Conservation (phyloP, 345 rosid genomes). For the Garcia nutans region DNA sequence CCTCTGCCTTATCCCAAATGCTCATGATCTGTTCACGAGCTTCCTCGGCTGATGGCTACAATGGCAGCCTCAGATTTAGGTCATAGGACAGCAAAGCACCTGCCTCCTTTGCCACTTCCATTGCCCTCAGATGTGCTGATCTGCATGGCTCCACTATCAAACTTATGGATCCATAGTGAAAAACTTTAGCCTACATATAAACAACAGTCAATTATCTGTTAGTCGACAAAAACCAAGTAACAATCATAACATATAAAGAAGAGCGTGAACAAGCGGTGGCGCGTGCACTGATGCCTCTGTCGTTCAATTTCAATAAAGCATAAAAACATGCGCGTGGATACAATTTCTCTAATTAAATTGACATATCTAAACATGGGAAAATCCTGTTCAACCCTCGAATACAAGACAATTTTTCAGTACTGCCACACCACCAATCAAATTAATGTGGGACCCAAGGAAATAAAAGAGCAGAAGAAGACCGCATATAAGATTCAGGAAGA, state of each 20-base stretch:
- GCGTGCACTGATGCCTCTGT: neutral
- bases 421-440: slow-evolving; percentile 9
- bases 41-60: slow-evolving; percentile 89
- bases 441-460: neutral
- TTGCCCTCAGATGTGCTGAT: slow-evolving; percentile 88
- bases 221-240: neutral
- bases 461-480: neutral
- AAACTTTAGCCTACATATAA: slow-evolving; percentile 61
- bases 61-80: slow-evolving; percentile 86
- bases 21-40: slow-evolving; percentile 84
- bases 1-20: slow-evolving; percentile 96
- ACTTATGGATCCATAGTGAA: slow-evolving; percentile 96
- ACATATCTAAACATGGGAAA: neutral
- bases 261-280: neutral
- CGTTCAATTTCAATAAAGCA: too few relatives aligned
- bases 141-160: slow-evolving; percentile 98
- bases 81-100: slow-evolving; percentile 95
- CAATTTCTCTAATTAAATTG: neutral
- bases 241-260: neutral
- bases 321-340: neutral
- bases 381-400: neutral
- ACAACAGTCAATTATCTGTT: neutral
- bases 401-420: neutral
- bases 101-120: slow-evolving; percentile 82
- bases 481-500: neutral